Conservation (phyloP, 768 basidiomycete genomes). For the Pleurotus salmoneostramineus region DNA sequence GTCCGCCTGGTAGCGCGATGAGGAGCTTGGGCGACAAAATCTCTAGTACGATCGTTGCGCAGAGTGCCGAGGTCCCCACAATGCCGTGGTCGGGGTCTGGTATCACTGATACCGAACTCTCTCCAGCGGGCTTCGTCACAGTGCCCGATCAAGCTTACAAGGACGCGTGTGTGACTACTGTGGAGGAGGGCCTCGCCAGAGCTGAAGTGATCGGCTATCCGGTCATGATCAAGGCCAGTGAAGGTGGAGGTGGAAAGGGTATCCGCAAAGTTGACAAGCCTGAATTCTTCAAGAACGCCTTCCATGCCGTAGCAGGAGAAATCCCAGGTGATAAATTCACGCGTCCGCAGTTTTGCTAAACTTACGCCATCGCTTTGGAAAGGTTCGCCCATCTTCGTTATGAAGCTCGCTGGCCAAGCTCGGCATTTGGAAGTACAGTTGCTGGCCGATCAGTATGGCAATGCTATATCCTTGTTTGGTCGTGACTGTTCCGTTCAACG, state of each 20-base stretch:
- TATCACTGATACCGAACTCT: conserved; percentile 81
- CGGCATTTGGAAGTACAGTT: conserved; percentile 98
- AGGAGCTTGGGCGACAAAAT: conserved; percentile 99
- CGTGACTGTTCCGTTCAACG: conserved; percentile 99
- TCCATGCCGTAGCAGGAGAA: conserved; percentile 90
- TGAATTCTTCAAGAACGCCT: conserved; percentile 92
- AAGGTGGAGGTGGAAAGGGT: conserved; percentile 99
- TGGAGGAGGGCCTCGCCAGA: conserved; percentile 80
- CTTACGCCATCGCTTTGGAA: conserved; percentile 7
- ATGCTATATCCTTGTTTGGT: conserved; percentile 97
- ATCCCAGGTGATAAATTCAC: conserved; percentile 70
- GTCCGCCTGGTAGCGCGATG: conserved; percentile 98
- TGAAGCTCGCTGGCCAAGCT: conserved; percentile 98
- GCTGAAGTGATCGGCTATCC: conserved; percentile 93
- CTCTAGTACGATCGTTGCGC: conserved; percentile 98
- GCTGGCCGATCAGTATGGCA: conserved; percentile 98
- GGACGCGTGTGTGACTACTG: conserved; percentile 82
- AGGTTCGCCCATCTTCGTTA: conserved; percentile 99
- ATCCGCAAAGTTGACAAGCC: conserved; percentile 90
- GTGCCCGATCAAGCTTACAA: conserved; percentile 91
- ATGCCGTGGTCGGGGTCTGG: conserved; percentile 99
- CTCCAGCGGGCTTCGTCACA: conserved; percentile 84
- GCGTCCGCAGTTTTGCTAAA: conserved; percentile 15
- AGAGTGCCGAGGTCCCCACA: conserved; percentile 92
- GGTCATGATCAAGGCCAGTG: conserved; percentile 99